These are phyloP conservation scores for Aspergillus bombycis DNA, from an alignment of 2,329 filamentous ascomycete genomes.

Conservation along the genomic window DNA sequence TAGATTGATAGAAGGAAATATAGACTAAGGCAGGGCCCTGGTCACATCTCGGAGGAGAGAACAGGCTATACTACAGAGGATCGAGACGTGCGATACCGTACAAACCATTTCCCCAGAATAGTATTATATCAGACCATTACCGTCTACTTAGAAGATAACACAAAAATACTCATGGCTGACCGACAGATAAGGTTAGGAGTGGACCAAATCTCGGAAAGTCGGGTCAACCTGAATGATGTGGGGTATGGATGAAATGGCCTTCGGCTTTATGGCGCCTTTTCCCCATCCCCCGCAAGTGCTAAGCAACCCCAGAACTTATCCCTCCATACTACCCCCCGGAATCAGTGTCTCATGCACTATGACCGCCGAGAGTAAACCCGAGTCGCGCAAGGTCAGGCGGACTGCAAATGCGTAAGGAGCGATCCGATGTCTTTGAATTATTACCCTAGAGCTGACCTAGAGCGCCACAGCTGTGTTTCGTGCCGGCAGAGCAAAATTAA, in stretches of 20 bases:
- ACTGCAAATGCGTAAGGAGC: not conserved
- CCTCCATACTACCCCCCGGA: not conserved
- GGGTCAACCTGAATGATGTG: not conserved
- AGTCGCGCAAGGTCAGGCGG: not conserved
- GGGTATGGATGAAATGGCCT: not conserved
- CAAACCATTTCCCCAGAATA: not conserved
- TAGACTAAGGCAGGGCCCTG: not conserved
- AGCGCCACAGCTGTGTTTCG: not conserved
- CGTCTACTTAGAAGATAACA: not conserved
- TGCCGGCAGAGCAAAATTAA: not conserved
- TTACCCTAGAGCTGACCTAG: not conserved
- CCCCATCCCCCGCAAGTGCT: not conserved
- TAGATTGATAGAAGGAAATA: not conserved
- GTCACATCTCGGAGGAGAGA: not conserved
- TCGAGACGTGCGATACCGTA: not conserved
- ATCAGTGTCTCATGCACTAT: not conserved
- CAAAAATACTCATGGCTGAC: not conserved
- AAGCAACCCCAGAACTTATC: not conserved
- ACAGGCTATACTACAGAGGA: not conserved
- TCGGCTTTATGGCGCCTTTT: not conserved
- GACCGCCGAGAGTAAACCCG: not conserved
- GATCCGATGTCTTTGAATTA: not conserved
- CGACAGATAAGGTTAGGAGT: not conserved
- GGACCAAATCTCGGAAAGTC: not conserved
- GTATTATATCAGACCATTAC: not conserved